Evolutionary conservation across 108 stramenopile genomes (phyloP), one percentile per base, ranked within the genome.

Genomic region (Conticribra guillardii): DNA sequence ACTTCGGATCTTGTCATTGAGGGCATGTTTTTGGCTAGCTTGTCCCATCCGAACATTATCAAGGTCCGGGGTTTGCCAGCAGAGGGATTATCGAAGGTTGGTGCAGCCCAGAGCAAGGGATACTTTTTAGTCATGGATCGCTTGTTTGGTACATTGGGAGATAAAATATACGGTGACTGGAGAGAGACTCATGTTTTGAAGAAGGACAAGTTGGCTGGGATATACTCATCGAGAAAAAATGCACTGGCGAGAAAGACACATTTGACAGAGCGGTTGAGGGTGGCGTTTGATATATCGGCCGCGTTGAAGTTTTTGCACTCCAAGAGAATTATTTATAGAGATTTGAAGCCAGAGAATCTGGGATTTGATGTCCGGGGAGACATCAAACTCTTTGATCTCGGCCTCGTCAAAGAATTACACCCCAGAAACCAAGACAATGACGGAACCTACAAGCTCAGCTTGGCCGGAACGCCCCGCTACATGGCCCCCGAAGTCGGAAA

Each of bases 111-210:
- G 14, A 70, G 63, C 54, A 67, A 85, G 46, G 82, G 84, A 2
- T 91, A 81, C 66, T 93, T 93, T 64, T 57, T 93, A 27, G 64
- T 93, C 4, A 66, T 93, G 48, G 92, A 93, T 79, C 79, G 92
- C 65, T 63, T 93, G 71, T 82, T 86, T 58, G 87, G 86, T 54
- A 93, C 92, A 11, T 69, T 93, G 9, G 32, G 48, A 8, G 71
- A 81, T 37, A 63, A 71, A 51, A 84, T 89, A 21, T 63, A 71
- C 15, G 54, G 70, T 0, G 70, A 61, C 62, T 70, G 79, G 67
- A 27, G 31, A 8, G 23, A 23, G 23, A 19, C 34, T 1, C 33
- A 51, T 65, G 27, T 22, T 8, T 46, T 27, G 46, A 31, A 31
- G 29, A 23, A 57, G 69, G 3, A 18, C 19, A 29, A 41, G 11